Evolutionary conservation across 179 eudicot genomes (phyloP), one percentile per base, ranked within the genome.

Genomic region (Sideroxylon spinosum): DNA sequence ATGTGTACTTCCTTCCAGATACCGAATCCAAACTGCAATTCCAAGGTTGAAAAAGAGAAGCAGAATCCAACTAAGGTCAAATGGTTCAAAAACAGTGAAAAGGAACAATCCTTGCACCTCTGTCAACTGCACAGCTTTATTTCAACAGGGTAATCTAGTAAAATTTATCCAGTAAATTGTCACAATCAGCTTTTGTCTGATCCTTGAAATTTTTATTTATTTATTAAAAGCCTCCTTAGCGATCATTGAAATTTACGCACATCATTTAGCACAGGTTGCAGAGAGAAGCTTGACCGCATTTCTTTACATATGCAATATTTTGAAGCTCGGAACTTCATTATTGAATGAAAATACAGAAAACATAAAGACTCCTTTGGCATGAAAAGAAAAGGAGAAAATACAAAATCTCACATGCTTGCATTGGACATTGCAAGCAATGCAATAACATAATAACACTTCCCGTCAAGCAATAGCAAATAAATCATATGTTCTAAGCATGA

Each of bases 1-100:
- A 11, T 26, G 62, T 57, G 55, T 26, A 72, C 20, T 17, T 56
- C 8, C 26, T 29, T 56, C 76, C 23, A 13, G 37, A 57, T 10
- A 37, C 65, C 23, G 44, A 61, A 60, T 61, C 22, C 28, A 20
- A 61, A 61, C 60, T 2, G 44, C 32, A 75, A 23, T 61, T 17
- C 14, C n/a, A 62, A 75, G 57, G 37, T 46, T 23, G 53, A 29
- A 29, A 29, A 57, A 11, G 23, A 32, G 66, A 9, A 28, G 10
- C 23, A 53, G 28, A 48, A 49, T 65, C 59, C 72, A 76, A 75
- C 26, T 19, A 64, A 28, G 59, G 61, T 17, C 14, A 55, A 64
- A 17, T 50, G 8, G 48, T 65, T 76, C 32, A 29, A 26, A 26
- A 76, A 37, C 22, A 28, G 50, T 76, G 19, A 10, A 48, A 37